Conservation (phyloP, 345 rosid genomes). For the Lepidium sativum region DNA sequence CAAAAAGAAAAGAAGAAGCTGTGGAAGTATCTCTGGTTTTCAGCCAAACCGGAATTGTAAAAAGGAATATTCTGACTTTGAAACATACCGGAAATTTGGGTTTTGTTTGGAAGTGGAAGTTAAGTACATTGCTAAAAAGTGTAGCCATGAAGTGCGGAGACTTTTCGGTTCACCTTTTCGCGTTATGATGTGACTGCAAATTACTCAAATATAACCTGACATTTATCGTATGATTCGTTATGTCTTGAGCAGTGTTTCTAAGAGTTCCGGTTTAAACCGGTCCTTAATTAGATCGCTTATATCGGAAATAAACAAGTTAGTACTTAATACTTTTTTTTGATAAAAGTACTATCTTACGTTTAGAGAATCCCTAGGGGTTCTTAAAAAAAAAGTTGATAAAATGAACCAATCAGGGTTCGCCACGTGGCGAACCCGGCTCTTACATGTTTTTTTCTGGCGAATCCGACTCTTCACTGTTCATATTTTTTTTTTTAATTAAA, state of each 20-base stretch:
- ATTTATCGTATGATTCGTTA: neutral
- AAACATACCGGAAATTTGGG: conserved; percentile 3
- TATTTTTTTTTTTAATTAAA: no score
- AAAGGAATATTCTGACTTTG: neutral
- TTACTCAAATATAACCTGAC: conserved; percentile 10
- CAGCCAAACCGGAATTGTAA: neutral
- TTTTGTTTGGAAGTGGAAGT: neutral
- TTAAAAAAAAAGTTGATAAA: no score
- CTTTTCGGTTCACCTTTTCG: conserved; percentile 20
- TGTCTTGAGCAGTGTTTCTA: conserved; percentile 11
- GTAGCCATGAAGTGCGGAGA: neutral
- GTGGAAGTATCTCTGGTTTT: neutral
- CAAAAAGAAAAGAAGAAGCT: neutral
- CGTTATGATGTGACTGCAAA: neutral
- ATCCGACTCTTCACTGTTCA: no score
- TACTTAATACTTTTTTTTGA: no score
- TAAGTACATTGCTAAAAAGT: conserved; percentile 8
- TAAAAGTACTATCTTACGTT: no score
- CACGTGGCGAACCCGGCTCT: no score
- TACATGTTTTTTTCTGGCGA: no score
- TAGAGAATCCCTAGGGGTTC: no score
- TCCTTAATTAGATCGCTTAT: neutral
- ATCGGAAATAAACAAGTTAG: neutral
- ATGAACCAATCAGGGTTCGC: no score
- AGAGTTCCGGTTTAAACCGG: neutral